Conservation (phyloP, 768 basidiomycete genomes). For the Cubamyces lactineus region DNA sequence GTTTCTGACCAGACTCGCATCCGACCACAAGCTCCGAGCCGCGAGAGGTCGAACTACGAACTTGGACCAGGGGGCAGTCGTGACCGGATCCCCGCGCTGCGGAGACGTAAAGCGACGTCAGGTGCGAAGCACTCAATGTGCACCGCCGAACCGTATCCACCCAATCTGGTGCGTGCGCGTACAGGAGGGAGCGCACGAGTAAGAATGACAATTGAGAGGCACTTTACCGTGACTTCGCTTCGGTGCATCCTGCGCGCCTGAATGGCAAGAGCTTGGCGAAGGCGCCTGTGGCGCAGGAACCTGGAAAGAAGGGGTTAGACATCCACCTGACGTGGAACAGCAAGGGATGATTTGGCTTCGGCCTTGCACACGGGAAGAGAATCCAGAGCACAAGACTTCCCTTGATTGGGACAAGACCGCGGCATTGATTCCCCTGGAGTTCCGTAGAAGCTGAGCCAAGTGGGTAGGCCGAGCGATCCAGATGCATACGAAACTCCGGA, state of each 20-base stretch:
- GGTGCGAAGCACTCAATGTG: neutral
- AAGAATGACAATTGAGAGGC: neutral
- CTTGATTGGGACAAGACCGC: neutral
- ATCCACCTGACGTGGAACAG: neutral
- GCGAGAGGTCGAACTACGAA: neutral
- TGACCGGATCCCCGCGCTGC: neutral
- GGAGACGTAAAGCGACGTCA: slow-evolving; percentile 2
- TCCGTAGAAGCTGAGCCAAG: too few species aligned
- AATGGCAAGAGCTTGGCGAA: neutral
- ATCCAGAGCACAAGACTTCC: neutral
- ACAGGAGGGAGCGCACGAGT: neutral
- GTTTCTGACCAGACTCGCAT: neutral
- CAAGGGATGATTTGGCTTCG: neutral
- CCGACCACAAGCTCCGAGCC: neutral
- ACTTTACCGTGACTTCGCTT: neutral
- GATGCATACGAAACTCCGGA: too few species aligned
- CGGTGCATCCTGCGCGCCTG: neutral
- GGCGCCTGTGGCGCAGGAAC: slow-evolving; percentile 5
- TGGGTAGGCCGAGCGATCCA: too few species aligned
- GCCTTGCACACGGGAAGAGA: neutral
- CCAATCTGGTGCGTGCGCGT: neutral
- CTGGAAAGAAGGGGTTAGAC: neutral
- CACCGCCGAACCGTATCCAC: neutral
- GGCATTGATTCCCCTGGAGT: too few species aligned
- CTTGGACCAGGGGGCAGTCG: neutral